Evolutionary conservation across 192 early-diverging fungal genomes (phyloP).

Genomic region (Tieghemiomyces parasiticus): DNA sequence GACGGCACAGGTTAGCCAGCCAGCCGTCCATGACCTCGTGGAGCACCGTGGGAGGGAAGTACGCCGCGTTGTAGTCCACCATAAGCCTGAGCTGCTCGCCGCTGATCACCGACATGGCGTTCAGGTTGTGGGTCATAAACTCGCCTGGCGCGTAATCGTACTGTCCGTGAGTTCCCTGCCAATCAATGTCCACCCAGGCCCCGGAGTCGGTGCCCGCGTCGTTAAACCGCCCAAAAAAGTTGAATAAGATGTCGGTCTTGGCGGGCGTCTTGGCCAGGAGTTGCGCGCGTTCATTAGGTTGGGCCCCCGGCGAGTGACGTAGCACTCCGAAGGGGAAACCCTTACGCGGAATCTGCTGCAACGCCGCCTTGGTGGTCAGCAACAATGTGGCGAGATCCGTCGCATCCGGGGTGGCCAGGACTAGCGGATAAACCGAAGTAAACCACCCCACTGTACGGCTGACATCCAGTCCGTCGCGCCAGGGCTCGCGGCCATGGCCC

Average conservation of each 20-base stretch:
- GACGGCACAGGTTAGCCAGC: neutral
- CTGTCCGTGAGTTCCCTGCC: neutral
- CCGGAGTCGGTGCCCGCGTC: no score
- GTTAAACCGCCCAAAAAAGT: conserved; percentile 10
- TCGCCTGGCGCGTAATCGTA: conserved; percentile 4
- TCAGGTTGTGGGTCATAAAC: conserved; percentile 1
- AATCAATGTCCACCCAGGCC: conserved; percentile 7
- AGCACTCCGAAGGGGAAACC: conserved; percentile 1
- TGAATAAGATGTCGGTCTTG: conserved; percentile 6
- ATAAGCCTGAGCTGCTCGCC: neutral
- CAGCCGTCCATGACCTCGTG: neutral
- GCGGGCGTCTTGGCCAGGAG: conserved; percentile 7
- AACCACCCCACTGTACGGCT: conserved; percentile 18
- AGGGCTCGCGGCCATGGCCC: conserved; percentile 12
- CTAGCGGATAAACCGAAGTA: conserved; percentile 13
- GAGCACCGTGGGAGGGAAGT: neutral
- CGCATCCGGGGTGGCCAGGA: neutral
- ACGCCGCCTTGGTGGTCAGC: neutral
- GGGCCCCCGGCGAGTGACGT: neutral
- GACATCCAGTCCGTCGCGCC: neutral
- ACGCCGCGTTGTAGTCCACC: neutral
- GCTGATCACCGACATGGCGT: conserved; percentile 7
- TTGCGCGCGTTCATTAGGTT: neutral
- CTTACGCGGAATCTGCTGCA: conserved; percentile 4
- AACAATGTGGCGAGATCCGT: neutral